These are phyloP conservation scores for Chlorella sp. DNA, from an alignment of 139 green algal species.

Conservation along the genomic window DNA sequence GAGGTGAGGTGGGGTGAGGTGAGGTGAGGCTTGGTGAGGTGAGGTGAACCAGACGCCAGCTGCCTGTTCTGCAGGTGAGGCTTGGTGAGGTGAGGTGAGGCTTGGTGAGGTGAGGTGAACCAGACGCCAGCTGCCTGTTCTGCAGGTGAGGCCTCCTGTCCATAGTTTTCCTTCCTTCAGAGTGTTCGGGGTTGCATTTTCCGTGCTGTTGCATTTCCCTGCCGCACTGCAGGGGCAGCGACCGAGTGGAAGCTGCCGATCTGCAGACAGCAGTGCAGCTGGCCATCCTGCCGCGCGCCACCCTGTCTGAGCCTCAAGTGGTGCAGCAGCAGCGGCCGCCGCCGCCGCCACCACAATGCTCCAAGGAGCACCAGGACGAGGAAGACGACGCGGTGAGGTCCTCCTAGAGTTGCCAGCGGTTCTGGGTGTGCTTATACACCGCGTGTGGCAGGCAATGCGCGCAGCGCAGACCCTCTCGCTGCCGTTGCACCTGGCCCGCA, in stretches of 20 bases:
- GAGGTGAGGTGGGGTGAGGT: constrained; percentile 56
- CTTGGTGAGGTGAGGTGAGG: background rate
- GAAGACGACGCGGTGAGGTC: constrained; percentile 26
- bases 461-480: background rate
- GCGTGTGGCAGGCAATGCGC: constrained; percentile 23
- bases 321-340: constrained; percentile 54
- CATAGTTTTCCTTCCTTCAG: background rate
- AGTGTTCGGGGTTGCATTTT: too few species aligned
- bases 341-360: constrained; percentile 14
- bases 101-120: background rate
- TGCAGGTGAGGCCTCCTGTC: background rate
- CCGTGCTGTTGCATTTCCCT: too few species aligned
- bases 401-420: too few species aligned
- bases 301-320: constrained; percentile 30
- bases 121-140: too few species aligned
- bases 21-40: background rate
- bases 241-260: constrained; percentile 90
- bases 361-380: constrained; percentile 28
- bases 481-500: background rate
- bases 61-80: constrained; percentile 89
- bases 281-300: constrained; percentile 78
- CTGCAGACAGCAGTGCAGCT: constrained; percentile 93
- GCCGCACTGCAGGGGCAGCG: too few species aligned
- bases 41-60: too few species aligned
- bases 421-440: too few species aligned